Percentiles rank a stretch among this genome's conserved stretches.
phyloP scores from a whole-genome alignment of 176 grass and related monocot species.

The Otatea glauca region DNA sequence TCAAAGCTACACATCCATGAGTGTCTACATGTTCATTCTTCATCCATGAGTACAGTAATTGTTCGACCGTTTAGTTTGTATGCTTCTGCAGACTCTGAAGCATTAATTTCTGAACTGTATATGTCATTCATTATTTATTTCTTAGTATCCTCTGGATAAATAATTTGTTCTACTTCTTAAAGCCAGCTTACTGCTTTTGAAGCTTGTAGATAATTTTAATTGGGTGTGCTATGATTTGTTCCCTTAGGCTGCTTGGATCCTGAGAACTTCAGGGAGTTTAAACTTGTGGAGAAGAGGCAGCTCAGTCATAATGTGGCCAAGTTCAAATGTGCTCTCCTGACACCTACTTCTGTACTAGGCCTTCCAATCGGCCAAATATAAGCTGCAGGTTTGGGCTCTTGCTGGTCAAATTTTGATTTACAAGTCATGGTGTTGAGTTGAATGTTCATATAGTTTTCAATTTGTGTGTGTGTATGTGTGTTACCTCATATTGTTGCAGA shows the following conservation, averaged over 20 bases:
- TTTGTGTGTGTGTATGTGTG: not conserved
- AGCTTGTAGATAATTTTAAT: not conserved
- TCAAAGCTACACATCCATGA: not conserved
- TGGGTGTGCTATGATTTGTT: not conserved
- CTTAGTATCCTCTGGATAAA: not conserved
- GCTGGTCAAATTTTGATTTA: slow-evolving; percentile 5
- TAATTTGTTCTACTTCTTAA: not conserved
- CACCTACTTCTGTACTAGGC: slow-evolving; percentile 52
- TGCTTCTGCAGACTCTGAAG: not conserved
- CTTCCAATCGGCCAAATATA: slow-evolving; percentile 89
- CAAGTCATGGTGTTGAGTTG: not conserved
- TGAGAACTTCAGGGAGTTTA: no score
- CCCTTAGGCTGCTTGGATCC: slow-evolving; percentile 23
- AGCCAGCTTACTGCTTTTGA: not conserved
- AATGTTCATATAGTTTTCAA: not conserved
- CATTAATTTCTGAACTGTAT: not conserved
- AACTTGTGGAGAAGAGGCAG: slow-evolving; percentile 3
- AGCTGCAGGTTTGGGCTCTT: slow-evolving; percentile 71
- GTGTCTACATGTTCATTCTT: not conserved
- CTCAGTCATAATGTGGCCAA: no score
- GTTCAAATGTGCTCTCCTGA: not conserved
- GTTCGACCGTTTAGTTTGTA: not conserved
- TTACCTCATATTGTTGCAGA: slow-evolving; percentile 37
- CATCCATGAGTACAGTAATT: not conserved
- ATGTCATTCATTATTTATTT: not conserved